Evolutionary conservation across 176 grass and related monocot genomes (phyloP), one percentile per base, ranked within the genome.

Genomic region (Bromus sterilis): DNA sequence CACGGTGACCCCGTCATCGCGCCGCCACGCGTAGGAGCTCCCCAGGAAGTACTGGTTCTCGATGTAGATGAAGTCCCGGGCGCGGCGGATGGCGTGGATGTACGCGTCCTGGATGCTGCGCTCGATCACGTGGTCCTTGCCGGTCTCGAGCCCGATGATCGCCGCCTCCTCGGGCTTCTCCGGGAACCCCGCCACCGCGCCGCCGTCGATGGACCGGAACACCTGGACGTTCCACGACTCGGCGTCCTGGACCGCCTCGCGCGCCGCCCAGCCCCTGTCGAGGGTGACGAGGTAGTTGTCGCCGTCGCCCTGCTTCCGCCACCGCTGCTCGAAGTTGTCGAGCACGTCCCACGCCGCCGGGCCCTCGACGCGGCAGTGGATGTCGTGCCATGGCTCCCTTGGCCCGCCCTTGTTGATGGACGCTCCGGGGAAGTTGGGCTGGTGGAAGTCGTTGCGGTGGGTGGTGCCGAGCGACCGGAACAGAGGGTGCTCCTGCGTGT

Each of bases 41-140:
- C 92, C 89, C 1, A 91, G 66, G 33, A 94, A 94, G 80, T 94
- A 94, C 78, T 94, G 92, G 83, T 91, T 94, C 83, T 94, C 89
- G 62, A 89, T 89, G 80, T 94, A 94, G 80, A 94, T 39, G 83
- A 94, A 94, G 74, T 89, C 77, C 31, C 46, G 28, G 3, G 92
- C 92, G 14, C 86, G 80, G 4, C 89, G 89, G 46, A 91, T 94
- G 37, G 89, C 89, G n/a, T 91, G 76, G 71, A 94, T 94, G 83
- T 94, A 94, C 13, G 92, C 83, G 66, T 91, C 86, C 80, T 94
- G 86, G 72, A 94, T 89, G 86, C 92, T 94, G 32, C 89, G 86
- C 33, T 94, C 89, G 58, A 91, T 71, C 5, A 89, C 83, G 8
- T 88, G 75, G 75, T 91, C 86, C 71, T 89, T 89, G 0, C 92